A percentile compares a stretch with the other conserved stretches of the same genome.
Conservation (phyloP, 345 rosid species). For the Laguncularia racemosa region DNA sequence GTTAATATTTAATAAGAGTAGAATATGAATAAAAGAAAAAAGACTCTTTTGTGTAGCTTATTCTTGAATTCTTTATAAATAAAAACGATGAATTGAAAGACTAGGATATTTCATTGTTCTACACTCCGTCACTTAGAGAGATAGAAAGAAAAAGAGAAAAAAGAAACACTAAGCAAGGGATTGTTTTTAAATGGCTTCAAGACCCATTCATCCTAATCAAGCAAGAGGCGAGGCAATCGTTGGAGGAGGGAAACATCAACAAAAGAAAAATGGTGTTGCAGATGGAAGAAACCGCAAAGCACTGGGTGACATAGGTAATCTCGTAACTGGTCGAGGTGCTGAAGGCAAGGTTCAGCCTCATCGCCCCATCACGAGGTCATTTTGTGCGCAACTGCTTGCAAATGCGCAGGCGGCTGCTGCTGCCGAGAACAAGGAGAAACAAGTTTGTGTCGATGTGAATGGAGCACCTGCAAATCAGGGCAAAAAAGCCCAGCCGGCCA, state of each 20-base stretch:
- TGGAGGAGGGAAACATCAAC: constrained; percentile 38
- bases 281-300: constrained; percentile 65
- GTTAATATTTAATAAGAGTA: no score
- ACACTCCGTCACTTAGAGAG: no score
- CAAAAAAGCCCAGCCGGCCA: constrained; percentile 17
- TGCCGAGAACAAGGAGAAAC: constrained; percentile 55
- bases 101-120: no score
- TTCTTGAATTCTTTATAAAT: no score
- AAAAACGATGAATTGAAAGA: no score
- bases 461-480: constrained; percentile 25
- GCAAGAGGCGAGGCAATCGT: constrained; percentile 39
- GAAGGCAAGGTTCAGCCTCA: constrained; percentile 42
- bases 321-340: constrained; percentile 38
- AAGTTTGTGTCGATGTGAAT: constrained; percentile 31
- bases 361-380: constrained; percentile 84
- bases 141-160: no score
- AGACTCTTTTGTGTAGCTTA: no score
- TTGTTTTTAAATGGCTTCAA: no score
- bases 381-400: constrained; percentile 76
- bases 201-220: no score
- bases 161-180: no score
- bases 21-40: no score
- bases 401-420: constrained; percentile 77
- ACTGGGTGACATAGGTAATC: constrained; percentile 84
- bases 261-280: constrained; percentile 43